Base-by-base conservation (phyloP, 768 basidiomycete species). In the Myochromella boudieri region DNA sequence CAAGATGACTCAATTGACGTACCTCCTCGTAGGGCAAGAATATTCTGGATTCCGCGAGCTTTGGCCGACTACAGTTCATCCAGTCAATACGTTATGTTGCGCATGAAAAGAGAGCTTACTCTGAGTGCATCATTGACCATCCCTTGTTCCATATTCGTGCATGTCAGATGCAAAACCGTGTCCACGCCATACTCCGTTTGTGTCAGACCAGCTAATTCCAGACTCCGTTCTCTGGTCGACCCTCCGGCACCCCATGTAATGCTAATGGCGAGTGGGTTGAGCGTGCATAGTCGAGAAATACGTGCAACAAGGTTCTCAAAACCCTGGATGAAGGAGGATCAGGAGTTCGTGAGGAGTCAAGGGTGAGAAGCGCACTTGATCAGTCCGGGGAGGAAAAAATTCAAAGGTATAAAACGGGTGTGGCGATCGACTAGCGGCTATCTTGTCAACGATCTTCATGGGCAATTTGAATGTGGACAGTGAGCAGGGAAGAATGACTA, bases 161-260 rank as follows among this genome's bases (percentile, higher is more conserved):
- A 98, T 6, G 95, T 97, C 55, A 99, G 65, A 70, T 99, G 97
- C 62, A 99, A 73, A 51, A 97, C 80, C 1, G 92, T 94, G 56
- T 97, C 91, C 34, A 95, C 69, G 1, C 79, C 82, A 65, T 90
- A 79, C 45, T 84, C 80, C 14, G 72, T 69, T 63, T 93, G 90
- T 1, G 82, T 81, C 44, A 91, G 66, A 9, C 79, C 80, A 0
- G 94, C 95, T 2, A 99, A 79, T 54, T 95, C 93, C 31, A 99
- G 71, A 60, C 84, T 91, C 25, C 88, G 78, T 26, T 94, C 89
- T 56, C 81, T 91, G 0, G 95, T 98, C 6, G 84, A 82, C 2
- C 97, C 95, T 8, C 97, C 95, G 0, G 97, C 95, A 34, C 97
- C 97, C 97, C 97, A 98, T 58, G 97, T 98, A 17, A 98, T 78